phyloP scores from a whole-genome alignment of 177 flowering plant species.

The Vitis hybrid region DNA sequence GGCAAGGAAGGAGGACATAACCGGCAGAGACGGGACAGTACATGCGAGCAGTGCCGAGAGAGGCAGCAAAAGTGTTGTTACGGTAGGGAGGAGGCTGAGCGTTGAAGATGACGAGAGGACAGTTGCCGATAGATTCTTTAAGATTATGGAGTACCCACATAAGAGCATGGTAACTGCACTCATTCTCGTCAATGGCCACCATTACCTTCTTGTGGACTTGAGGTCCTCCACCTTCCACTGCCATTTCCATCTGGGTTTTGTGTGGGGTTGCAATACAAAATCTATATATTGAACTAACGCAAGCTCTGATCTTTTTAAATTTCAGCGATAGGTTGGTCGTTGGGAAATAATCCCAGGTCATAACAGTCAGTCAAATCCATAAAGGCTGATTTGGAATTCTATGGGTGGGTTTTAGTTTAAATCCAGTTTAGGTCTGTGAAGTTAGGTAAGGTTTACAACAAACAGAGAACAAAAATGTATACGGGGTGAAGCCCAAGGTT shows the following conservation, averaged over 20 bases:
- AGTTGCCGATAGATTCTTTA: constrained; percentile 14
- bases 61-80: constrained; percentile 7
- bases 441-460: too few species aligned
- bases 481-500: too few species aligned
- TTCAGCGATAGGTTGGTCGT: too few species aligned
- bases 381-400: too few species aligned
- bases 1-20: not conserved
- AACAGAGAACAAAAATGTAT: too few species aligned
- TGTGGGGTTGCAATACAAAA: not conserved
- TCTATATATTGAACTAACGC: too few species aligned
- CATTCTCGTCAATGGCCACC: constrained; percentile 39
- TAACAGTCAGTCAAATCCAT: too few species aligned
- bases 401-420: too few species aligned
- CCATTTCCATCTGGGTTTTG: not conserved
- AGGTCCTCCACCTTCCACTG: not conserved
- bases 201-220: constrained; percentile 25
- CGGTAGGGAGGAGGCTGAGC: constrained; percentile 20
- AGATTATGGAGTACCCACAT: constrained; percentile 38
- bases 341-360: too few species aligned
- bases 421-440: too few species aligned
- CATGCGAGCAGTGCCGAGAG: constrained; percentile 24
- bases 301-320: too few species aligned
- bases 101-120: constrained; percentile 21
- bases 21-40: constrained; percentile 16
- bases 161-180: constrained; percentile 32